A percentile compares a stretch with the other conserved stretches of the same genome.
These are phyloP conservation scores for Desmodesmus armatus DNA, from an alignment of 139 green algal genomes.

Conservation along the genomic window DNA sequence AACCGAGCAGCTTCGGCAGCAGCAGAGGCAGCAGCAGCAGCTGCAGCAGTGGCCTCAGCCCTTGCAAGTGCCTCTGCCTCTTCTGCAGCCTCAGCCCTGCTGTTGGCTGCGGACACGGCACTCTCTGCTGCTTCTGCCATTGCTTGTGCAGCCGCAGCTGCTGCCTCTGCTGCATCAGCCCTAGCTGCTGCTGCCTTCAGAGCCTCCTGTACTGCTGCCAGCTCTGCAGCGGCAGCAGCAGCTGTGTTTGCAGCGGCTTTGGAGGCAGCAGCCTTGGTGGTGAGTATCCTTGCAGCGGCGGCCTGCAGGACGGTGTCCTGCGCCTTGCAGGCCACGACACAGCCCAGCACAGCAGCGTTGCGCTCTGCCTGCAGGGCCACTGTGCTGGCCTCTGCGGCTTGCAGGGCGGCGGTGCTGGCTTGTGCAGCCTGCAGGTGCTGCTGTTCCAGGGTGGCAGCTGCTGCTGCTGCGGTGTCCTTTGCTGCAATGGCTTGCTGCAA, in stretches of 20 bases:
- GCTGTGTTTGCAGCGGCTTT: neutral
- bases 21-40: neutral
- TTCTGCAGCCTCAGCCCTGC: neutral
- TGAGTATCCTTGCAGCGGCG: neutral
- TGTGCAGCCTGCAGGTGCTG: neutral
- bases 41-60: neutral
- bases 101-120: neutral
- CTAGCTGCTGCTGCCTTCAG: neutral
- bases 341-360: constrained; percentile 14
- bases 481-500: neutral
- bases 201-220: neutral
- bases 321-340: too few species aligned
- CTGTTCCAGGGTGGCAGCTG: neutral
- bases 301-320: neutral
- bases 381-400: neutral
- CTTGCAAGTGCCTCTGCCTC: neutral
- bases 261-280: neutral
- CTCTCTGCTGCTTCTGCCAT: neutral
- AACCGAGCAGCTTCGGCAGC: too few species aligned
- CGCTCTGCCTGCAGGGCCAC: neutral
- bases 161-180: neutral
- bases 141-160: neutral
- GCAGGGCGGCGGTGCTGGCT: neutral
- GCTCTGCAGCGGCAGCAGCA: neutral
- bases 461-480: neutral